Evolutionary conservation across 2,329 filamentous ascomycete genomes (phyloP), one percentile per base, ranked within the genome.

Genomic region (Pezicula radicicola): DNA sequence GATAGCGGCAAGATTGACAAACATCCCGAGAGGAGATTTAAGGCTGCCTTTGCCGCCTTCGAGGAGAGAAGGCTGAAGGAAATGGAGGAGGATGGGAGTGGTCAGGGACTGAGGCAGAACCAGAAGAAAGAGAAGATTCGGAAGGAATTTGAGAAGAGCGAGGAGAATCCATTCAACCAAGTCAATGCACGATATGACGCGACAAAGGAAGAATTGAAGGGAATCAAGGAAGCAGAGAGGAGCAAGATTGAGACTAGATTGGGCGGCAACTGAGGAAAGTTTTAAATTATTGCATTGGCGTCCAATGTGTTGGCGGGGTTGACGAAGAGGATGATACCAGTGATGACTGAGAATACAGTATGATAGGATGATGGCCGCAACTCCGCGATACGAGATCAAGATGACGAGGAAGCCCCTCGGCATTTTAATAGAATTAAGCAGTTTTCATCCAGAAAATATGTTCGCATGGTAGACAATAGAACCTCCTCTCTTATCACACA

Each of bases 121-220:
- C 92, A 97, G 80, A 87, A 89, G 71, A 85, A 92, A 64, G 88
- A 93, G 57, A 79, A 86, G 66, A 89, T 96, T 60, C 74, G 82
- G 56, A 95, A 96, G 77, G 94, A 97, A 74, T 99, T 97, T 70
- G 88, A 96, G 71, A 95, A 91, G 77, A 89, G 88, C 65, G 87
- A 89, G 1, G 93, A 97, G 63, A 99, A 99, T 70, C 94, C 94
- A 13, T 94, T 96, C 74, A 96, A 96, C 73, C 90, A 96, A 74
- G 85, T 87, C 15, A 83, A 76, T 48, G 89, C 84, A 2, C 70
- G 77, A 3, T 95, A 91, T 72, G 89, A 99, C 70, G 83, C 89
- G 49, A 81, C 79, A 19, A 87, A 83, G 71, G 89, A 91, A 4
- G 93, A 99, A 63, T 64, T 96, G 42, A 77, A 77, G 46, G 77